A percentile compares a stretch with the other conserved stretches of the same genome.
phyloP scores from a whole-genome alignment of 192 early-diverging fungal genomes.

The Funneliformis mosseae region DNA sequence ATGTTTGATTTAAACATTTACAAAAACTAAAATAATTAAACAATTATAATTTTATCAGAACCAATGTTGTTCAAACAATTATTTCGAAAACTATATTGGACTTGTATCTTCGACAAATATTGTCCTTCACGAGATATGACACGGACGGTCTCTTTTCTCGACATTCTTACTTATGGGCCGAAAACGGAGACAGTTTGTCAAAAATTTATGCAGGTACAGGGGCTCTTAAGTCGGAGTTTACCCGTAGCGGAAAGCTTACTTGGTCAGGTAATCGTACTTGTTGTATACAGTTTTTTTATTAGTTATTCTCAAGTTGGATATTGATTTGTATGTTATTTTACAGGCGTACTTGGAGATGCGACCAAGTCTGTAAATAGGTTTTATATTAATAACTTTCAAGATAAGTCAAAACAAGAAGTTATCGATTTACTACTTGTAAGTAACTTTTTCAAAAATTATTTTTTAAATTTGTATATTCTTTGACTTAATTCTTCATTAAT shows the following conservation, averaged over 20 bases:
- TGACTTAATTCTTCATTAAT: not conserved
- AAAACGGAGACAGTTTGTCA: slow-evolving; percentile 91
- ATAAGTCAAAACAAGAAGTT: slow-evolving; percentile 90
- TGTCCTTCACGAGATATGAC: slow-evolving; percentile 31
- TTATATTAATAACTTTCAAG: slow-evolving; percentile 95
- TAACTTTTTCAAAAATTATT: not conserved
- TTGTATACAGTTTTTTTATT: not conserved
- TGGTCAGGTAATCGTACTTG: slow-evolving; percentile 50
- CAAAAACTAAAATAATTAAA: not conserved
- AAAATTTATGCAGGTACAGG: slow-evolving; percentile 96
- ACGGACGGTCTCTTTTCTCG: slow-evolving; percentile 41
- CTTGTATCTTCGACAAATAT: slow-evolving; percentile 45
- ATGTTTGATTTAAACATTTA: not conserved
- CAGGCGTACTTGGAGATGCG: slow-evolving; percentile 86
- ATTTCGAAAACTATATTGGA: slow-evolving; percentile 58
- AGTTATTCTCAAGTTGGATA: not conserved
- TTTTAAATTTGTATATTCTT: not conserved
- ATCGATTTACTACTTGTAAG: slow-evolving; percentile 85
- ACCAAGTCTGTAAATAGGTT: slow-evolving; percentile 92
- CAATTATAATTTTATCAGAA: slow-evolving; percentile 60
- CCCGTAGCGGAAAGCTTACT: slow-evolving; percentile 87
- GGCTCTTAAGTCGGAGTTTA: slow-evolving; percentile 89
- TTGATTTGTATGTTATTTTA: slow-evolving; percentile 33
- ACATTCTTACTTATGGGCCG: slow-evolving; percentile 72
- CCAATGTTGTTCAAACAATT: slow-evolving; percentile 89